Evolutionary conservation across 106 monocot species (phyloP).

Genomic region (Phalaenopsis equestris): DNA sequence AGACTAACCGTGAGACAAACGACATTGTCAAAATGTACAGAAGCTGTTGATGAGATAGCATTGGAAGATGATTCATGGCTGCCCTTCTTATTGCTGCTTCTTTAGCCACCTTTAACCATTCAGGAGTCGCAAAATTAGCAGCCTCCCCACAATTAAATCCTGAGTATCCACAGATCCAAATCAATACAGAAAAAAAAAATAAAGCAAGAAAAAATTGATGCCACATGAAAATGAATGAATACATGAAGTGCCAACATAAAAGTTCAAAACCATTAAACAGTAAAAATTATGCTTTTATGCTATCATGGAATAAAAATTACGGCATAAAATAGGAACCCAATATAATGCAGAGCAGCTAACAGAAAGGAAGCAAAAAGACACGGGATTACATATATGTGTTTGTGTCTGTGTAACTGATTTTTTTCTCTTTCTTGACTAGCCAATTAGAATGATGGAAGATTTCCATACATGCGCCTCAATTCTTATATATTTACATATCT

Average conservation of each 20-base stretch:
- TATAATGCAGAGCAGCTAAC: background rate
- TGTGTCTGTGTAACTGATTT: no score
- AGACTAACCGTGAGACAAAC: constrained; percentile 74
- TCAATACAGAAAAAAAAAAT: background rate
- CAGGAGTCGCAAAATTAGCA: constrained; percentile 97
- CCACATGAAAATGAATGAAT: background rate
- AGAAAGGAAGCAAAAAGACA: background rate
- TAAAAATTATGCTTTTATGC: background rate
- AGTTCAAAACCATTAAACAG: background rate
- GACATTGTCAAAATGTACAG: constrained; percentile 91
- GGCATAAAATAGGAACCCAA: background rate
- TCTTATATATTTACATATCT: no score
- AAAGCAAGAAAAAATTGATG: background rate
- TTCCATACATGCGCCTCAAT: no score
- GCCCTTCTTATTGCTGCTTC: constrained; percentile 97
- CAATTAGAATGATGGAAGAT: background rate
- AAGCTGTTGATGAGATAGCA: constrained; percentile 99
- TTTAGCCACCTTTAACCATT: constrained; percentile 94
- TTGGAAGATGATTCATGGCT: constrained; percentile 98
- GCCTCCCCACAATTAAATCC: constrained; percentile 99
- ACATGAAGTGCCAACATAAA: background rate
- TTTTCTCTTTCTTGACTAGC: background rate
- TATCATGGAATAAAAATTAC: background rate
- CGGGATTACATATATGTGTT: no score
- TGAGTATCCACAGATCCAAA: constrained; percentile 14